These are phyloP conservation scores for Sisymbrium altissimum DNA, from an alignment of 345 rosid genomes.

Conservation along the genomic window DNA sequence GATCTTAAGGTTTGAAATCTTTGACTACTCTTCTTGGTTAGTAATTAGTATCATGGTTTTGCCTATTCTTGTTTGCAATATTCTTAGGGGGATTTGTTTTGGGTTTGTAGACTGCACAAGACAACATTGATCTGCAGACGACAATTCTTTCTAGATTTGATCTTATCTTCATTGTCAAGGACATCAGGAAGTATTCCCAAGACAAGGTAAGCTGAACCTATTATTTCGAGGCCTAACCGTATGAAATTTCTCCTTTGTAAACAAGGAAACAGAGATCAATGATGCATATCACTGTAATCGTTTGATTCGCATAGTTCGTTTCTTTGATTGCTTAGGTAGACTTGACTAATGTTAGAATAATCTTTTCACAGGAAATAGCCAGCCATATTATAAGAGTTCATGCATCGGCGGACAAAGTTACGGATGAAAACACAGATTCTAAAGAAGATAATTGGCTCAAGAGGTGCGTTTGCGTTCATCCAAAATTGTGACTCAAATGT, in stretches of 20 bases:
- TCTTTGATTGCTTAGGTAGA: not conserved
- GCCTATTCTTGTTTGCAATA: not conserved
- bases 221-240: not conserved
- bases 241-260: not conserved
- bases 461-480: conserved; percentile 43
- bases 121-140: conserved; percentile 93
- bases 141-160: conserved; percentile 96
- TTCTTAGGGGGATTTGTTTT: not conserved
- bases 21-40: not conserved
- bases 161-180: conserved; percentile 92
- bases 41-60: not conserved
- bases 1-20: conserved; percentile 72
- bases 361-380: conserved; percentile 68
- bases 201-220: conserved; percentile 61
- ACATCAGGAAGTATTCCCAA: conserved; percentile 74
- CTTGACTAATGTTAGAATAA: conserved; percentile 7
- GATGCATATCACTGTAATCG: not conserved
- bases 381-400: conserved; percentile 90
- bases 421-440: conserved; percentile 47
- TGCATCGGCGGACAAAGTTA: conserved; percentile 73
- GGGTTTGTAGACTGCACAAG: conserved; percentile 61
- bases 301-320: not conserved
- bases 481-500: not conserved
- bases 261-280: not conserved
- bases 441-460: conserved; percentile 96